Conservation (phyloP, 2,329 filamentous ascomycete species). For the Fusarium devonianum region DNA sequence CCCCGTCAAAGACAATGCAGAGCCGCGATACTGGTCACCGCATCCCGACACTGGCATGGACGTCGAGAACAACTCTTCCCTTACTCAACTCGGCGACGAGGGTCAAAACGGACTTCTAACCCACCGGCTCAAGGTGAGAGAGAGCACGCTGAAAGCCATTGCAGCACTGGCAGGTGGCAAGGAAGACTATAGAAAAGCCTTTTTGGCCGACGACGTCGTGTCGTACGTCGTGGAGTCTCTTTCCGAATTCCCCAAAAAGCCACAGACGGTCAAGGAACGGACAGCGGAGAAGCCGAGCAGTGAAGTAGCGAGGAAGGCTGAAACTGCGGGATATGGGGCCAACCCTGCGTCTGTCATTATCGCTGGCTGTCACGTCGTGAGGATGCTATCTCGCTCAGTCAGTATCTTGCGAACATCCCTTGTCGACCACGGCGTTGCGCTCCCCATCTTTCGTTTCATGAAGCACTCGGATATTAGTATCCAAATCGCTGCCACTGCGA, state of each 20-base stretch:
- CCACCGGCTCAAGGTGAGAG: conserved; percentile 79
- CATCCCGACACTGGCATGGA: conserved; percentile 47
- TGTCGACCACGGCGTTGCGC: conserved; percentile 83
- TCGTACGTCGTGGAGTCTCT: conserved; percentile 86
- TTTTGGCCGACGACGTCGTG: conserved; percentile 83
- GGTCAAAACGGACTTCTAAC: conserved; percentile 66
- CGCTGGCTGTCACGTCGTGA: conserved; percentile 82
- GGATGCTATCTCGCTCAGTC: conserved; percentile 84
- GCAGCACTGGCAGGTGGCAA: conserved; percentile 83
- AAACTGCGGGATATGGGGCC: conserved; percentile 63
- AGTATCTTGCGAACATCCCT: conserved; percentile 84
- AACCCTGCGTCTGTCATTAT: conserved; percentile 82
- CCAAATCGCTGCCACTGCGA: conserved; percentile 83
- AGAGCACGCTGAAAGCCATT: conserved; percentile 78
- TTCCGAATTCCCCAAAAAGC: conserved; percentile 60
- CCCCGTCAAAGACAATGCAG: conserved; percentile 46
- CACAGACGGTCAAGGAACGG: conserved; percentile 53
- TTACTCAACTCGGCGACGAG: conserved; percentile 63
- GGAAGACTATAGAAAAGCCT: conserved; percentile 81
- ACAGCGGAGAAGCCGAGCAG: conserved; percentile 49
- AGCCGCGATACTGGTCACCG: conserved; percentile 51
- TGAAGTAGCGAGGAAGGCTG: conserved; percentile 40
- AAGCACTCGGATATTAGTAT: conserved; percentile 78
- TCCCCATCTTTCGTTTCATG: conserved; percentile 78
- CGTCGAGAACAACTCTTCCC: conserved; percentile 44